Percentiles rank a stretch among this genome's conserved stretches.
Evolutionary conservation across 2,329 filamentous ascomycete genomes (phyloP).

Genomic region (Alternaria gansuensis): DNA sequence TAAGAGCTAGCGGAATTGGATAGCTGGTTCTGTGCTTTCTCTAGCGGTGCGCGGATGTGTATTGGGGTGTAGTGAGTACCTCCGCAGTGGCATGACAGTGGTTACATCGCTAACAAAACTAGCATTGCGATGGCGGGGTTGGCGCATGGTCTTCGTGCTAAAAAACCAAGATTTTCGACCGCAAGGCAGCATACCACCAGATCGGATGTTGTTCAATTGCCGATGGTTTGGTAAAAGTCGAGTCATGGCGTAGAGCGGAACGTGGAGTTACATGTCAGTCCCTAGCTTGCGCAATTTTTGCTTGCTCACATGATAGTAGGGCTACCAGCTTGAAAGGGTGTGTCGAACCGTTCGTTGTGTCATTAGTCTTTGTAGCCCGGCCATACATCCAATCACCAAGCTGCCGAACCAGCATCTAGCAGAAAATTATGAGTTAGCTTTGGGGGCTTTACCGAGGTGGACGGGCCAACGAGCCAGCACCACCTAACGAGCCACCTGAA

Average conservation of each 20-base stretch:
- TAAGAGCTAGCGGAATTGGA: conserved; percentile 42
- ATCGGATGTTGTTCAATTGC: neutral
- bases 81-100: neutral
- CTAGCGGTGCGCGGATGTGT: conserved; percentile 55
- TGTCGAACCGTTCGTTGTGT: conserved; percentile 6
- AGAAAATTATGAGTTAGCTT: conserved; percentile 11
- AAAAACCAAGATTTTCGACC: neutral
- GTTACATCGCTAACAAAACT: conserved; percentile 9
- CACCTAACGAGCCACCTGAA: too few relatives aligned
- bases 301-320: conserved; percentile 14
- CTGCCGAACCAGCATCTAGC: conserved; percentile 17
- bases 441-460: conserved; percentile 4
- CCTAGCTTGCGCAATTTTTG: conserved; percentile 5
- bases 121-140: conserved; percentile 58
- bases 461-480: too few relatives aligned
- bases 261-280: conserved; percentile 18
- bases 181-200: neutral
- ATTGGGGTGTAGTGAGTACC: conserved; percentile 44
- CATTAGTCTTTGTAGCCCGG: conserved; percentile 5
- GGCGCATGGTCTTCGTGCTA: conserved; percentile 56
- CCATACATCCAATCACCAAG: conserved; percentile 19
- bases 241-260: conserved; percentile 7
- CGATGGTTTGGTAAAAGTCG: neutral
- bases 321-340: conserved; percentile 6
- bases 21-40: conserved; percentile 53